Conservation (phyloP, 2,329 filamentous ascomycete species). For the Sphaerostilbella broomeana region DNA sequence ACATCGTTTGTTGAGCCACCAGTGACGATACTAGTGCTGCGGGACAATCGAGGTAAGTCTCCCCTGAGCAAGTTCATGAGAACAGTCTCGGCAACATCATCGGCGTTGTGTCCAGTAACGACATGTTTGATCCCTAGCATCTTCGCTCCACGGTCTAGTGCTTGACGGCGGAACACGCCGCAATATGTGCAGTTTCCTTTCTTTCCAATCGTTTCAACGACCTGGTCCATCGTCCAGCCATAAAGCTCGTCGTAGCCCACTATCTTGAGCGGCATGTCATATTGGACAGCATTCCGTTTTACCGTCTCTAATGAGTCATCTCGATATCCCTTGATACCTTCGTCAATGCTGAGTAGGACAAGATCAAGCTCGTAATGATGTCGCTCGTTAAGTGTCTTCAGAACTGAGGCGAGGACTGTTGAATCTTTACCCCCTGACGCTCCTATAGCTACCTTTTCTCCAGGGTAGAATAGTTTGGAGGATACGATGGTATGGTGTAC, state of each 20-base stretch:
- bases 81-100: constrained; percentile 94
- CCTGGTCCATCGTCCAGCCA: constrained; percentile 99
- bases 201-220: constrained; percentile 92
- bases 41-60: constrained; percentile 77
- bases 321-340: constrained; percentile 93
- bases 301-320: constrained; percentile 96
- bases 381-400: constrained; percentile 90
- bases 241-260: constrained; percentile 91
- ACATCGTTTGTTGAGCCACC: constrained; percentile 74
- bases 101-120: constrained; percentile 94
- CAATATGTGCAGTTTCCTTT: constrained; percentile 99
- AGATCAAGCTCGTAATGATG: constrained; percentile 82
- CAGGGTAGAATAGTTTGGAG: constrained; percentile 71
- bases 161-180: constrained; percentile 90
- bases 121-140: constrained; percentile 85
- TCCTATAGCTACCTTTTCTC: constrained; percentile 87
- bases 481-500: constrained; percentile 86
- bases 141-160: constrained; percentile 84
- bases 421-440: constrained; percentile 97
- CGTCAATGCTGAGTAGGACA: constrained; percentile 84
- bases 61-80: constrained; percentile 94
- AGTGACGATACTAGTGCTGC: constrained; percentile 86
- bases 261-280: constrained; percentile 85
- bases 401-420: constrained; percentile 86
- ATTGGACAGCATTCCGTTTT: constrained; percentile 85